A percentile compares a stretch with the other conserved stretches of the same genome.
phyloP scores from a whole-genome alignment of 345 rosid genomes.

The Psidium guajava region DNA sequence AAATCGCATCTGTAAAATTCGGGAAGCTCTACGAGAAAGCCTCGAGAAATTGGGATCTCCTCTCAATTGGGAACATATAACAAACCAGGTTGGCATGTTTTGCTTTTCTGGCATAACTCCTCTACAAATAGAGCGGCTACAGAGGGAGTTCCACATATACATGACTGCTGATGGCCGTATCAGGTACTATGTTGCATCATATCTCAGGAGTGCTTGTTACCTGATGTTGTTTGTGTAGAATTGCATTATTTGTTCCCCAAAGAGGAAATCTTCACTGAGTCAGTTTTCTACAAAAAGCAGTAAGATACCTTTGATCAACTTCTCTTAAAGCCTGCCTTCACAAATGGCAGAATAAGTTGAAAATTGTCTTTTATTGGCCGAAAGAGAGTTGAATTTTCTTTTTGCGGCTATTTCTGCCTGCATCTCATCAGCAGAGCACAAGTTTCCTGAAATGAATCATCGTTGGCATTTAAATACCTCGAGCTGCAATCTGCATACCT shows the following conservation, averaged over 20 bases:
- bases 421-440: neutral
- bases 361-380: neutral
- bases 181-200: constrained; percentile 26
- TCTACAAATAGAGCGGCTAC: constrained; percentile 73
- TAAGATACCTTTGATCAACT: neutral
- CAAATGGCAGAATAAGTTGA: neutral
- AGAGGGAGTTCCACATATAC: constrained; percentile 71
- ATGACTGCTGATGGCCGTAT: constrained; percentile 90
- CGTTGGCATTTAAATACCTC: neutral
- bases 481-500: neutral
- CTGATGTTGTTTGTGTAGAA: neutral
- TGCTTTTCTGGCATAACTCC: constrained; percentile 92
- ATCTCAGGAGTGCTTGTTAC: neutral
- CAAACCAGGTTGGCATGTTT: constrained; percentile 97
- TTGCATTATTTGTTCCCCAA: neutral
- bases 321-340: neutral
- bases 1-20: constrained; percentile 81
- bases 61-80: constrained; percentile 79
- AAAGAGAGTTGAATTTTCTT: neutral
- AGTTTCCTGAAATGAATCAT: neutral
- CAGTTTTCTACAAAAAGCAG: neutral
- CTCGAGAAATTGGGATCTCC: constrained; percentile 79
- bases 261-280: neutral
- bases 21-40: constrained; percentile 58
- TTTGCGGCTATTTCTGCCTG: neutral